Evolutionary conservation across 2,329 filamentous ascomycete genomes (phyloP), one percentile per base, ranked within the genome.

Genomic region (Aspergillus costaricaensis): DNA sequence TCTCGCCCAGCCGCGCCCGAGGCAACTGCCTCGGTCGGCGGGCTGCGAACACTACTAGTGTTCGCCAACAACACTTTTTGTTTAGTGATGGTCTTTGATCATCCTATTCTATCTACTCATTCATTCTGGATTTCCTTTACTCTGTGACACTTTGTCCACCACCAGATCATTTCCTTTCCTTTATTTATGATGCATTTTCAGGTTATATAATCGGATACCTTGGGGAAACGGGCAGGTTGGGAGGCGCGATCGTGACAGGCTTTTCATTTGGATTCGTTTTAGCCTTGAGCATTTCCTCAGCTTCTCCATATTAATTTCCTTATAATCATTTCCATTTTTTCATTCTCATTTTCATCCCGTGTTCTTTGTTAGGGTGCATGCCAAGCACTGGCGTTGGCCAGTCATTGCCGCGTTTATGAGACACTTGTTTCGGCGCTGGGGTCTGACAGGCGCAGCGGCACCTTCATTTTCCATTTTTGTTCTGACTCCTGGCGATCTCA

Each of bases 401-500:
- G 44, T 36, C 32, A 36, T 36, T 48, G 49, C 49, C 52, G 58
- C 57, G 59, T 59, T 62, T 49, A 60, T 64, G 60, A 64, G 56
- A 58, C 38, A 62, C 12, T 58, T 59, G 55, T 55, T 55, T 62
- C 51, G 39, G 56, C 57, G 19, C 54, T 43, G 38, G 54, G 23
- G 48, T 50, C 53, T 53, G n/a, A 39, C 47, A 43, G 50, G 44
- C 53, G 32, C 32, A 36, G 32, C 32, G 32, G 32, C 32, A 36
- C 32, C 55, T 47, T 44, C 43, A 43, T 47, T 51, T 61, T 57
- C 51, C 41, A n/a, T 38, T 58, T 60, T 63, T 56, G 59, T 62
- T 65, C 63, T 63, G 61, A 61, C 55, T 65, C 63, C 63, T 63
- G 63, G 63, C 58, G 63, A 65, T 61, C 61, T 63, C 56, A 65